Percentiles rank a stretch among this genome's conserved stretches.
phyloP scores from a whole-genome alignment of 1,284 basidiomycete genomes.

The Naganishia sp. region DNA sequence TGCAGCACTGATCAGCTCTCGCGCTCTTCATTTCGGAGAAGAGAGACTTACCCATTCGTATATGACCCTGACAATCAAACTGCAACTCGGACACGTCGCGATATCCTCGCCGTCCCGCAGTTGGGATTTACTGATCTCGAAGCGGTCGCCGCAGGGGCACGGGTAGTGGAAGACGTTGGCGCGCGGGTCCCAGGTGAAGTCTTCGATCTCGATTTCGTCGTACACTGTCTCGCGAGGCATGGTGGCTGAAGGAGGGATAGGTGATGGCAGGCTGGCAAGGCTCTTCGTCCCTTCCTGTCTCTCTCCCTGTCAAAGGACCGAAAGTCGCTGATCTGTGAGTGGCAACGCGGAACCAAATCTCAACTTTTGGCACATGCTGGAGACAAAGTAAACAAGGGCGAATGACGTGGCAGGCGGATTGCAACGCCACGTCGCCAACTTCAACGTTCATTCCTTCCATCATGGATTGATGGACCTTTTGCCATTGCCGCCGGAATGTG shows the following conservation, averaged over 20 bases:
- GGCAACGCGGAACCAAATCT: slow-evolving; percentile 13
- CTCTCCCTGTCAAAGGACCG: not conserved
- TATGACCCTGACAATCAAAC: slow-evolving; percentile 86
- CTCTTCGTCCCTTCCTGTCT: not conserved
- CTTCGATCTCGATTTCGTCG: slow-evolving; percentile 79
- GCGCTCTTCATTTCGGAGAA: not conserved
- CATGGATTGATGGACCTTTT: no score
- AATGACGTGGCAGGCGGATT: not conserved
- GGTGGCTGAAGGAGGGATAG: not conserved
- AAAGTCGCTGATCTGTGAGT: slow-evolving; percentile 1
- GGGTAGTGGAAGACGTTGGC: slow-evolving; percentile 91
- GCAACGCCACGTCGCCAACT: no score
- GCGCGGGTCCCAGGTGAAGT: slow-evolving; percentile 85
- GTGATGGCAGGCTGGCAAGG: not conserved
- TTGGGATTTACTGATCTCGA: slow-evolving; percentile 89
- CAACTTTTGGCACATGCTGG: slow-evolving; percentile 10
- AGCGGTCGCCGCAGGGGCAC: slow-evolving; percentile 96
- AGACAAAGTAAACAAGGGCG: not conserved
- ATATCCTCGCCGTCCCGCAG: slow-evolving; percentile 90
- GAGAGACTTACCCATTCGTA: slow-evolving; percentile 81
- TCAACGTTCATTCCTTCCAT: not conserved
- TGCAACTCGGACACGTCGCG: slow-evolving; percentile 96
- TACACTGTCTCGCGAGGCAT: slow-evolving; percentile 44
- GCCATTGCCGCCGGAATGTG: no score
- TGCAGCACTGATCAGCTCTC: slow-evolving; percentile 27